Evolutionary conservation across 495 filamentous ascomycete species (phyloP), one percentile per base, ranked within the genome.

Genomic region (Aspergillus sparsus): DNA sequence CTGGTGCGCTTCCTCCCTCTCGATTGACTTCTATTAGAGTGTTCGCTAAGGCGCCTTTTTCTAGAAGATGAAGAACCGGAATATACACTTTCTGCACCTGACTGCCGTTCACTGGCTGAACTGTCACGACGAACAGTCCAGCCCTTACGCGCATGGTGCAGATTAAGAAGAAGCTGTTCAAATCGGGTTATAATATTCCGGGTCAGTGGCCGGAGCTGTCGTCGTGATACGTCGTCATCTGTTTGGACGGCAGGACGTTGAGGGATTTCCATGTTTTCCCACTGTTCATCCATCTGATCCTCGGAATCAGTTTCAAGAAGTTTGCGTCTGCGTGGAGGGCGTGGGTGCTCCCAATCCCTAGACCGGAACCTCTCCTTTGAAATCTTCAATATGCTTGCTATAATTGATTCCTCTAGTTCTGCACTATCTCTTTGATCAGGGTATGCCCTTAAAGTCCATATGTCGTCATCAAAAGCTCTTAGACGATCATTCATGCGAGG

Each of bases 331-430:
- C 15, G 16, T 5, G n/a, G 10, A 2, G 15, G 15, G 15, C 10
- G 9, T 18, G n/a, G 44, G 4, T 21, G 3, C 10, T 65, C 66
- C 70, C 67, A 76, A 42, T 74, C 61, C 16, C 83, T 72, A 0
- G 62, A 53, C 31, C 65, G 51, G 55, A 89, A 91, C 49, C 67
- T 80, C 59, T 88, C 82, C 71, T 85, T 91, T 5, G 87, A 89
- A n/a, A 72, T 67, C 57, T 80, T 82, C 58, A 88, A 63, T 49
- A 91, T 80, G 7, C 74, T 57, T 0, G 85, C 89, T 3, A 84
- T 78, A 10, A 96, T 62, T 18, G 83, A 78, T 37, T 93, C 89
- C 66, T 90, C 84, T 50, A 95, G 62, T 9, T 80, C 75, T 6
- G 74, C 69, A 65, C 89, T 87, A 9, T 83, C 78, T 57, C 76